These are phyloP conservation scores for Malassezia furfur DNA, from an alignment of 1,284 basidiomycete genomes.

Conservation along the genomic window DNA sequence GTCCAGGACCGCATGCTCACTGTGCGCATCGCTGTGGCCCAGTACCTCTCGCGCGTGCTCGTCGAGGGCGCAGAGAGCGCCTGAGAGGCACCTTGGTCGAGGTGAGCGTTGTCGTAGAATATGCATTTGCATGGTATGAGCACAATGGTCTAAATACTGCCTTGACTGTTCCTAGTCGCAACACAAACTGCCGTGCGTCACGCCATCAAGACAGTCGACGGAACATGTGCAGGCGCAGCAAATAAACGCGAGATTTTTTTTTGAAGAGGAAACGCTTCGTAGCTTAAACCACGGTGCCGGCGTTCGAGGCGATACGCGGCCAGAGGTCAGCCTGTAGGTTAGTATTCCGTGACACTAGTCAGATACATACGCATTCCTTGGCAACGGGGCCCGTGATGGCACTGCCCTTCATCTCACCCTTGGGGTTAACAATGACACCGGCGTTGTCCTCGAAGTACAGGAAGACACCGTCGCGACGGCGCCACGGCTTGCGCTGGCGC, in stretches of 20 bases:
- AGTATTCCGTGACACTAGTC: background rate
- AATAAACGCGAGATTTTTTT: conserved; percentile 7
- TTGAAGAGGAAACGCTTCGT: background rate
- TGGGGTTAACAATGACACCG: conserved; percentile 62
- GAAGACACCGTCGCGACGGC: conserved; percentile 94
- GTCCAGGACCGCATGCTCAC: conserved; percentile 14
- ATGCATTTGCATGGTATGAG: conserved; percentile 20
- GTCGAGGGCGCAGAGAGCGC: conserved; percentile 1
- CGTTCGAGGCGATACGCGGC: conserved; percentile 95
- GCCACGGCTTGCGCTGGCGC: conserved; percentile 97
- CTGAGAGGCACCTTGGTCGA: background rate
- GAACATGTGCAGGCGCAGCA: background rate
- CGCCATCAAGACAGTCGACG: background rate
- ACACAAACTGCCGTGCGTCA: too few relatives aligned
- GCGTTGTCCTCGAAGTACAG: conserved; percentile 78
- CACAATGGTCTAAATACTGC: conserved; percentile 5
- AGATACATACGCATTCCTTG: conserved; percentile 78
- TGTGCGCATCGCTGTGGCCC: conserved; percentile 11
- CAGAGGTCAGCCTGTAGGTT: conserved; percentile 70
- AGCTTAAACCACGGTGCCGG: conserved; percentile 80
- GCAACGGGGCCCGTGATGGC: conserved; percentile 93
- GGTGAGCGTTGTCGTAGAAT: conserved; percentile 6
- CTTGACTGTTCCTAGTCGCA: background rate
- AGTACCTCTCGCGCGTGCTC: conserved; percentile 16
- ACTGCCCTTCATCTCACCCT: conserved; percentile 98